phyloP scores from a whole-genome alignment of 2,329 filamentous ascomycete genomes.

The Colletotrichum sp. region DNA sequence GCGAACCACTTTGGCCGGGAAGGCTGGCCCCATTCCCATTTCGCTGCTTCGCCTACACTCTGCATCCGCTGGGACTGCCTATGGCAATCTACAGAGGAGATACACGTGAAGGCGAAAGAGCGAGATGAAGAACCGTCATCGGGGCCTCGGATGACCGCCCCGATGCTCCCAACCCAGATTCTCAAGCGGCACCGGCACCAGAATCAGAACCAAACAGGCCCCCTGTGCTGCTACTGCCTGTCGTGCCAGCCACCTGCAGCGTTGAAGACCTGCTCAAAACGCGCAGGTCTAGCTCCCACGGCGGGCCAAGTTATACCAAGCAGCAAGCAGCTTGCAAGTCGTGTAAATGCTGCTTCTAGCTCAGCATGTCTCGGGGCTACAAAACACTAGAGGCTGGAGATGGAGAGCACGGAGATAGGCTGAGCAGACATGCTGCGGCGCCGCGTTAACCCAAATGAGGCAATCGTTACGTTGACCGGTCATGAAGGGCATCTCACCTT shows the following conservation, averaged over 20 bases:
- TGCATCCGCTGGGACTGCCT: not conserved
- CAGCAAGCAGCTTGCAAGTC: not conserved
- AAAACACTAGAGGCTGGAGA: not conserved
- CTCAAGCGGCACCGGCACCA: not conserved
- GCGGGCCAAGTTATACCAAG: not conserved
- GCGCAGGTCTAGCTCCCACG: not conserved
- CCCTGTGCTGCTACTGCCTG: not conserved
- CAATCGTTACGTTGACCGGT: slow-evolving; percentile 13
- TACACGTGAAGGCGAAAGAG: not conserved
- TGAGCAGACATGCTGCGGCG: not conserved
- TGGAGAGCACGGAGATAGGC: not conserved
- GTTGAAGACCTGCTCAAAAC: not conserved
- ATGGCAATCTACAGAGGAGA: not conserved
- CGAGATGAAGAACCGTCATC: not conserved
- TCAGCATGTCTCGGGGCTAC: not conserved
- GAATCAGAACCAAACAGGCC: not conserved
- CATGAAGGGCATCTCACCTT: not conserved
- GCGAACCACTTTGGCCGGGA: not conserved
- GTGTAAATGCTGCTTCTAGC: not conserved
- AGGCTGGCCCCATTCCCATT: not conserved
- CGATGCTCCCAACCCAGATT: not conserved
- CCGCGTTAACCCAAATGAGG: slow-evolving; percentile 9
- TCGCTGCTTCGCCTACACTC: not conserved
- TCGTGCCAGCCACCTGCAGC: not conserved
- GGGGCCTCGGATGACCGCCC: not conserved